Percentiles rank a stretch among this genome's conserved stretches.
Evolutionary conservation across 805 yeast genomes (phyloP).

Genomic region (Kregervanrija pseudodelftensis): DNA sequence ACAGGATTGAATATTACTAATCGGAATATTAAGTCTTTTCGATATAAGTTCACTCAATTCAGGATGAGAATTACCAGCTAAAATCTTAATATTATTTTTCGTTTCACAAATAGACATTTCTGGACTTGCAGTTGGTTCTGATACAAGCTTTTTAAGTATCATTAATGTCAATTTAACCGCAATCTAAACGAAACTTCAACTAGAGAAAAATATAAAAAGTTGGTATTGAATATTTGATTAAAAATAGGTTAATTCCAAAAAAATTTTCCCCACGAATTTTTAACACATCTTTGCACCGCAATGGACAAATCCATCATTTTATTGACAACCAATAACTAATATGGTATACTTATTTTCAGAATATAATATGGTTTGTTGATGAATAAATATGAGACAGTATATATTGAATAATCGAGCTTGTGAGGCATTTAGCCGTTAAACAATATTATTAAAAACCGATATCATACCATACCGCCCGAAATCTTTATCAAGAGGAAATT

Average conservation of each 20-base stretch:
- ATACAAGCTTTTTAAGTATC: background rate
- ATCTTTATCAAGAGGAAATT: no score
- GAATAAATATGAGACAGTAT: no score
- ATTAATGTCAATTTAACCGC: no score
- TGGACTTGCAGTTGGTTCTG: background rate
- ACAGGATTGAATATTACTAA: conserved; percentile 72
- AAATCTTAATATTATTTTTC: conserved; percentile 41
- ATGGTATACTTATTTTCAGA: no score
- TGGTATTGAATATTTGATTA: background rate
- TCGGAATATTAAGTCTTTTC: conserved; percentile 51
- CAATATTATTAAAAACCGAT: no score
- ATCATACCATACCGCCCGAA: no score
- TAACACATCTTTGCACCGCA: background rate
- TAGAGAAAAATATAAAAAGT: background rate
- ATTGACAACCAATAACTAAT: no score
- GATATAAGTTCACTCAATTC: conserved; percentile 72
- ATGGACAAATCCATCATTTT: background rate
- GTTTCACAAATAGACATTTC: conserved; percentile 27
- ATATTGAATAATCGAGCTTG: background rate
- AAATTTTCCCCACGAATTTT: background rate
- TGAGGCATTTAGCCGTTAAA: background rate
- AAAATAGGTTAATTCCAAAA: background rate
- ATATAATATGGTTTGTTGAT: no score
- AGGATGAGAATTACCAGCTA: conserved; percentile 74
- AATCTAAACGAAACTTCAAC: background rate